Evolutionary conservation across 768 basidiomycete genomes (phyloP).

Genomic region (Agaricus sinodeliciosus): DNA sequence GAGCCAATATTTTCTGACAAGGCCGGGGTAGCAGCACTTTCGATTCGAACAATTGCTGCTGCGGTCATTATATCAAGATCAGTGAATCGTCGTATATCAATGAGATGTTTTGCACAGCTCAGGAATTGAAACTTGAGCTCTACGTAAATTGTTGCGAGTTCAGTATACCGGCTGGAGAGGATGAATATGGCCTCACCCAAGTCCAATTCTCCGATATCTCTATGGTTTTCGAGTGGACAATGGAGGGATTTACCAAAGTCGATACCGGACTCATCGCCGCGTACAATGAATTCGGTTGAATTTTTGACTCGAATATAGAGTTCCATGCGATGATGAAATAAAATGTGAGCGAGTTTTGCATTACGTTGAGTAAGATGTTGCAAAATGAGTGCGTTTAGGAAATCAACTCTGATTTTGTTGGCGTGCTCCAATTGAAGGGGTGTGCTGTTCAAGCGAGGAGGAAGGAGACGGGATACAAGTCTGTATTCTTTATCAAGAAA

Average conservation of each 20-base stretch:
- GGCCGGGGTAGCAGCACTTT: too few species aligned
- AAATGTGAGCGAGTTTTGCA: background rate
- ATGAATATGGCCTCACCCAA: background rate
- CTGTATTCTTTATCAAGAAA: background rate
- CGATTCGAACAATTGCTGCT: too few species aligned
- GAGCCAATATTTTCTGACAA: too few species aligned
- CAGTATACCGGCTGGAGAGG: too few species aligned
- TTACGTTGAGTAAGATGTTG: constrained; percentile 1
- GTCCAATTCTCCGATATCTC: background rate
- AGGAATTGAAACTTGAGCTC: constrained; percentile 2
- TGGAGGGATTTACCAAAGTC: background rate
- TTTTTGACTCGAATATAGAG: constrained; percentile 7
- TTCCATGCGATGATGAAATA: constrained; percentile 1
- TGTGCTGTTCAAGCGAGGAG: constrained; percentile 19
- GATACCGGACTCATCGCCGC: too few species aligned
- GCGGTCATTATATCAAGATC: background rate
- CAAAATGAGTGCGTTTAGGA: constrained; percentile 1
- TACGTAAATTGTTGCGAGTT: background rate
- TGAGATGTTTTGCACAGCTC: background rate
- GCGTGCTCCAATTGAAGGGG: too few species aligned
- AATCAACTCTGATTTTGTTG: background rate
- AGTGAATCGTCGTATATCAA: background rate
- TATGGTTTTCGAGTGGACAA: background rate
- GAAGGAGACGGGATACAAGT: too few species aligned
- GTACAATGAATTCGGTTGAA: background rate